Percentiles rank a stretch among this genome's conserved stretches.
Evolutionary conservation across 1,139 yeast genomes (phyloP).

Genomic region (Hansenula anomala): DNA sequence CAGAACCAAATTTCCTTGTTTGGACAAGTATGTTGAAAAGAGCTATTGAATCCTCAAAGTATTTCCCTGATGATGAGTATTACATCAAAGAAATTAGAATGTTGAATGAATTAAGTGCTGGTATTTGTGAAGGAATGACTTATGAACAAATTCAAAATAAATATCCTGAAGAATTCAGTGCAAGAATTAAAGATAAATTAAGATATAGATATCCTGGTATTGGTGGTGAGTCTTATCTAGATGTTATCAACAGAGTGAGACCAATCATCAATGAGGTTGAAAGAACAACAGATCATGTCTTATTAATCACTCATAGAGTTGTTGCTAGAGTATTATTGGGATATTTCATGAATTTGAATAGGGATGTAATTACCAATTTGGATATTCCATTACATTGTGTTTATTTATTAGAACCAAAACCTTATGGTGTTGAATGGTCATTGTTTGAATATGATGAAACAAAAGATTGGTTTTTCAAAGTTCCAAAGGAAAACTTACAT

Average conservation of each 20-base stretch:
- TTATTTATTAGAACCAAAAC: slow-evolving; percentile 85
- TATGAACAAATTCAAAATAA: slow-evolving; percentile 70
- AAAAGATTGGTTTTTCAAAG: slow-evolving; percentile 72
- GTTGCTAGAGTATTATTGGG: slow-evolving; percentile 85
- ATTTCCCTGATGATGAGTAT: slow-evolving; percentile 67
- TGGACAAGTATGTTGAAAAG: slow-evolving; percentile 90
- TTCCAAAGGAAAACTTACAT: slow-evolving; percentile 59
- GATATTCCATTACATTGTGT: slow-evolving; percentile 92
- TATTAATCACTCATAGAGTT: slow-evolving; percentile 84
- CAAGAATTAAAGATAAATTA: slow-evolving; percentile 71
- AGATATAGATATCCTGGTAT: slow-evolving; percentile 91
- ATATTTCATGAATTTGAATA: slow-evolving; percentile 79
- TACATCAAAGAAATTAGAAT: slow-evolving; percentile 87
- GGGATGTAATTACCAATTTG: slow-evolving; percentile 79
- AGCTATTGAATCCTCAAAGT: slow-evolving; percentile 71
- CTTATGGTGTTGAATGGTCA: slow-evolving; percentile 92
- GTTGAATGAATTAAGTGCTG: slow-evolving; percentile 92
- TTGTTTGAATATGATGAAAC: slow-evolving; percentile 81
- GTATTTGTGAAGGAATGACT: slow-evolving; percentile 88
- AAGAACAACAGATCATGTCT: slow-evolving; percentile 81
- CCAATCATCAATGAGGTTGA: slow-evolving; percentile 92
- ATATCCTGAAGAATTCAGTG: slow-evolving; percentile 74
- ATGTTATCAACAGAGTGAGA: slow-evolving; percentile 83
- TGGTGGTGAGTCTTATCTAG: slow-evolving; percentile 95
- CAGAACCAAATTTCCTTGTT: slow-evolving; percentile 67